A percentile compares a stretch with the other conserved stretches of the same genome.
Evolutionary conservation across 2,329 filamentous ascomycete species (phyloP).

Genomic region (Calonectria multiphialidica): DNA sequence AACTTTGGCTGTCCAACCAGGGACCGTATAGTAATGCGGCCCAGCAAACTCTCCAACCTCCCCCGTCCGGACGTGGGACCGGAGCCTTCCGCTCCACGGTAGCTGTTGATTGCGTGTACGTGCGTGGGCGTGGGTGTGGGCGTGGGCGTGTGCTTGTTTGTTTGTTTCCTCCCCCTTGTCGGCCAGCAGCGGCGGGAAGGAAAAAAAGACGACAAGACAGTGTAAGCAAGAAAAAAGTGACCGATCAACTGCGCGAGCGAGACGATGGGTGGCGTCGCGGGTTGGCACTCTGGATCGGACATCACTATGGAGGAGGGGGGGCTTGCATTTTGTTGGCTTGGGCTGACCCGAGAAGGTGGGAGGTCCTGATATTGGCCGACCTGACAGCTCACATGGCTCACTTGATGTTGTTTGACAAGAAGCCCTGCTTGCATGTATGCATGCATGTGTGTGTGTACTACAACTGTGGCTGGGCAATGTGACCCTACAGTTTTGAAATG

Average conservation of each 20-base stretch:
- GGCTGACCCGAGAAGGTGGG: neutral
- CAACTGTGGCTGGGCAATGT: neutral
- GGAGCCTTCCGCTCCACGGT: neutral
- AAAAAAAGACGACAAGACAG: neutral
- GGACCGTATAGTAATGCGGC: neutral
- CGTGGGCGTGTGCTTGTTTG: neutral
- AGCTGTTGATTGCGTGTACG: neutral
- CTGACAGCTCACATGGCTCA: neutral
- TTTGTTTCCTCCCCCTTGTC: neutral
- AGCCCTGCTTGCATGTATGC: neutral
- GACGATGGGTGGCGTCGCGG: slow-evolving; percentile 20
- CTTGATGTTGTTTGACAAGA: neutral
- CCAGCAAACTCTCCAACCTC: slow-evolving; percentile 1
- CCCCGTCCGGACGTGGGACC: slow-evolving; percentile 1
- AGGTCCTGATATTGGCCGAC: neutral
- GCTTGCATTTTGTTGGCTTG: neutral
- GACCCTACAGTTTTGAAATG: slow-evolving; percentile 3
- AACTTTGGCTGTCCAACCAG: slow-evolving; percentile 18
- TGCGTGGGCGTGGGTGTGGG: neutral
- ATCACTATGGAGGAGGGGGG: neutral
- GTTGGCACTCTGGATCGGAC: slow-evolving; percentile 10
- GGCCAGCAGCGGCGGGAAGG: neutral
- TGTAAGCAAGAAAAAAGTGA: slow-evolving; percentile 1
- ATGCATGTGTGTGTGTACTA: too few relatives aligned
- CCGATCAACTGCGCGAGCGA: slow-evolving; percentile 6